These are phyloP conservation scores for Hypoxylon fragiforme DNA, from an alignment of 495 filamentous ascomycete genomes.

Conservation along the genomic window DNA sequence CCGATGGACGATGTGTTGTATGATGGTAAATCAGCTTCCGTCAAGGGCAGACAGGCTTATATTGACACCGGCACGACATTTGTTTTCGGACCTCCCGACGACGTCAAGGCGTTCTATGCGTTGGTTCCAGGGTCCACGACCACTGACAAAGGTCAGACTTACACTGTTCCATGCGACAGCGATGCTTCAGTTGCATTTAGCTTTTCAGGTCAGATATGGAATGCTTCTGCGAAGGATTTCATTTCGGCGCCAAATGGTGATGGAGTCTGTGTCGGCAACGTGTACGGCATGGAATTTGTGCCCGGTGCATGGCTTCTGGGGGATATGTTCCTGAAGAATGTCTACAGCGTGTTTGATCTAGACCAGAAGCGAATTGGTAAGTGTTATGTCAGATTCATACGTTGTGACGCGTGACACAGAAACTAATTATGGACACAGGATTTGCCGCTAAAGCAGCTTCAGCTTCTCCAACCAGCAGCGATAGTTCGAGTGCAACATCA, in stretches of 20 bases:
- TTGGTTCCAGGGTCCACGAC: conserved; percentile 61
- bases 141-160: conserved; percentile 56
- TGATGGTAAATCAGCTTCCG: conserved; percentile 54
- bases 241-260: conserved; percentile 50
- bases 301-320: conserved; percentile 70
- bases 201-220: conserved; percentile 60
- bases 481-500: conserved; percentile 9
- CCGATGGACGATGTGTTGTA: conserved; percentile 63
- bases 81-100: conserved; percentile 65
- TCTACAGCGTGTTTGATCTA: conserved; percentile 83
- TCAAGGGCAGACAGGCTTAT: conserved; percentile 61
- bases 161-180: conserved; percentile 70
- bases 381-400: too few relatives aligned
- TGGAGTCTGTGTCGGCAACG: conserved; percentile 65
- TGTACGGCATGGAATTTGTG: conserved; percentile 56
- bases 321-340: conserved; percentile 85
- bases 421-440: conserved; percentile 32
- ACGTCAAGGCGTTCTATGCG: conserved; percentile 66
- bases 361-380: conserved; percentile 59
- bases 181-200: conserved; percentile 44
- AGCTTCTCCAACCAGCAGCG: conserved; percentile 4
- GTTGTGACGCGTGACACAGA: background rate
- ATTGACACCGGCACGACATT: conserved; percentile 85
- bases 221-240: conserved; percentile 69
- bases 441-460: conserved; percentile 44